phyloP scores from a whole-genome alignment of 345 rosid species.

The Limnanthes douglasii region DNA sequence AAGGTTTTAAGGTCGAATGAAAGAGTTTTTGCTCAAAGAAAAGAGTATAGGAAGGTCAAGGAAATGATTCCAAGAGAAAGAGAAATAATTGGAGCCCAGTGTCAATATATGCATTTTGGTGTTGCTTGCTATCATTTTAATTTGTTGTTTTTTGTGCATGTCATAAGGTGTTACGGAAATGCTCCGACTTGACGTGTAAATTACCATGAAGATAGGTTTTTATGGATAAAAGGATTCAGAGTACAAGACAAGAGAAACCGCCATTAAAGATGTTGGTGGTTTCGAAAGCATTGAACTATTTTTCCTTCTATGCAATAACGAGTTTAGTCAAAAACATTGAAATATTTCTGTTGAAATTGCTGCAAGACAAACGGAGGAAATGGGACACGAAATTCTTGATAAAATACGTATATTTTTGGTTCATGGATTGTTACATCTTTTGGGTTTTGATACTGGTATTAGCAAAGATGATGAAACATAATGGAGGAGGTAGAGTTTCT shows the following conservation, averaged over 20 bases:
- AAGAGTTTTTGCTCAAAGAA: constrained; percentile 26
- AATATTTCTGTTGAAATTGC: constrained; percentile 88
- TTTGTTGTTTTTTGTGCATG: no score
- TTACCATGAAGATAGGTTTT: constrained; percentile 69
- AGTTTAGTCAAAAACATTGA: constrained; percentile 65
- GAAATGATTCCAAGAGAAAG: constrained; percentile 26
- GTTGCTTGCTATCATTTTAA: constrained; percentile 57
- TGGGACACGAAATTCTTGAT: constrained; percentile 79
- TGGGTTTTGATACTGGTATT: constrained; percentile 94
- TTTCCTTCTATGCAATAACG: constrained; percentile 72
- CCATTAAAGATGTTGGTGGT: constrained; percentile 48
- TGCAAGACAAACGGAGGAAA: constrained; percentile 80
- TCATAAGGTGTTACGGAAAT: constrained; percentile 73
- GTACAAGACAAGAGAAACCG: constrained; percentile 60
- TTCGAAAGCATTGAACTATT: constrained; percentile 65
- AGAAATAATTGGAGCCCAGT: constrained; percentile 47
- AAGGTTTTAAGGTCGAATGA: constrained; percentile 11
- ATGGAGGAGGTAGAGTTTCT: constrained; percentile 70
- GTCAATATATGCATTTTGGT: constrained; percentile 82
- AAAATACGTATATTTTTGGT: constrained; percentile 92
- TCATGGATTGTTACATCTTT: constrained; percentile 82
- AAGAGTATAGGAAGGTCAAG: constrained; percentile 57
- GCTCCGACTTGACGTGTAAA: constrained; percentile 73
- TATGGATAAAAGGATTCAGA: constrained; percentile 42
- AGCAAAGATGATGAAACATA: constrained; percentile 91